A percentile compares a stretch with the other conserved stretches of the same genome.
Evolutionary conservation across 169 alveolate species (phyloP).

Genomic region (Cardiosporidium cionae): DNA sequence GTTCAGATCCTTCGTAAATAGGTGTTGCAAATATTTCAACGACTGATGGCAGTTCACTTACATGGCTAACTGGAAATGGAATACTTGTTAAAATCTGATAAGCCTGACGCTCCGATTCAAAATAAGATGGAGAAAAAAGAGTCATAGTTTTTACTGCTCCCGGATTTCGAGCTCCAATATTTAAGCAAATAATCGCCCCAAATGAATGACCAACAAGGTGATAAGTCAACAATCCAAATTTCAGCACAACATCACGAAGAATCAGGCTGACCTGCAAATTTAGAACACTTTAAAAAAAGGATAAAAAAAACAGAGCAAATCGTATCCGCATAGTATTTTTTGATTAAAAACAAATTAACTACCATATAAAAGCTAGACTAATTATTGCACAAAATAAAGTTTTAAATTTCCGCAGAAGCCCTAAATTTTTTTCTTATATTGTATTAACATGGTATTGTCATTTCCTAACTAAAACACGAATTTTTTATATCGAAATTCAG

Average conservation of each 20-base stretch:
- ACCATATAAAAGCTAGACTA: too few relatives aligned
- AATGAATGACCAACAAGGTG: constrained; percentile 5
- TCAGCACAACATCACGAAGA: background rate
- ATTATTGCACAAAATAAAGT: too few relatives aligned
- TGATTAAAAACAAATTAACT: too few relatives aligned
- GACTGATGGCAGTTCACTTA: too few relatives aligned
- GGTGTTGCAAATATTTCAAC: too few relatives aligned
- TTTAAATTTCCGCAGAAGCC: too few relatives aligned
- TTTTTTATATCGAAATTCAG: too few relatives aligned
- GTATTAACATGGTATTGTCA: too few relatives aligned
- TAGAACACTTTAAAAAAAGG: background rate
- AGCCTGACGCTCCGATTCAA: background rate
- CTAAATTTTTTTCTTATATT: too few relatives aligned
- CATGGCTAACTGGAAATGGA: background rate
- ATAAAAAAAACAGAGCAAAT: background rate
- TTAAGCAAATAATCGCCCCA: background rate
- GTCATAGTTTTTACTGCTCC: background rate
- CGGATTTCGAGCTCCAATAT: background rate
- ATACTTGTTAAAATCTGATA: background rate
- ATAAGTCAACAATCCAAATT: background rate
- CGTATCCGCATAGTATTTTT: too few relatives aligned
- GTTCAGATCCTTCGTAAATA: too few relatives aligned
- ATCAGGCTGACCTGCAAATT: background rate
- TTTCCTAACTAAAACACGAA: too few relatives aligned
- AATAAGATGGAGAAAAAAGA: background rate